A percentile compares a stretch with the other conserved stretches of the same genome.
Evolutionary conservation across 495 filamentous ascomycete genomes (phyloP).

Genomic region (Hypoxylon lenormandii): DNA sequence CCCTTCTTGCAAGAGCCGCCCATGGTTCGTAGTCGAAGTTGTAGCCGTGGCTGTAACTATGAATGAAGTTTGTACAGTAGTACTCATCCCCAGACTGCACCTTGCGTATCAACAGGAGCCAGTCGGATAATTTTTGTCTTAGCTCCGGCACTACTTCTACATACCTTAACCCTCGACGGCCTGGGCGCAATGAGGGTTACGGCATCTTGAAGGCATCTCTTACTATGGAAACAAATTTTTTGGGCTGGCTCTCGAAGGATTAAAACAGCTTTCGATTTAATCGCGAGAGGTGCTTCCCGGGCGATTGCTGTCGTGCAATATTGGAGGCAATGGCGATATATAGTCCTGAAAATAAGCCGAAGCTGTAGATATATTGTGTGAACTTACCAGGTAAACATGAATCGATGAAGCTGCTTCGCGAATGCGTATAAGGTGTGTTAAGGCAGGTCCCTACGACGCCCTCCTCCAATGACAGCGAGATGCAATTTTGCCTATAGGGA

Average conservation of each 20-base stretch:
- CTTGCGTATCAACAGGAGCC: constrained; percentile 11
- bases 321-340: background rate
- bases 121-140: constrained; percentile 35
- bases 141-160: constrained; percentile 23
- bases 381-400: background rate
- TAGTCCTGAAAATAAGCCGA: background rate
- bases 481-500: constrained; percentile 14
- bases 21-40: constrained; percentile 15
- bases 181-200: background rate
- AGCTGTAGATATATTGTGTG: background rate
- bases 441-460: background rate
- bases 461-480: background rate
- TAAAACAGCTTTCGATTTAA: background rate
- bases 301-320: background rate
- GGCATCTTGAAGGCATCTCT: background rate
- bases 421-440: background rate
- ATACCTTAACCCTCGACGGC: constrained; percentile 2
- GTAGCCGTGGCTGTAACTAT: constrained; percentile 23
- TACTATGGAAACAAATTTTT: too few relatives aligned
- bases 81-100: constrained; percentile 8
- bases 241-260: background rate
- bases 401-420: background rate
- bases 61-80: constrained; percentile 30
- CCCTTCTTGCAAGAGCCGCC: constrained; percentile 26
- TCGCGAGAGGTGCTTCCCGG: too few relatives aligned